Conservation (phyloP, 1,284 basidiomycete genomes). For the Puccinia horiana region DNA sequence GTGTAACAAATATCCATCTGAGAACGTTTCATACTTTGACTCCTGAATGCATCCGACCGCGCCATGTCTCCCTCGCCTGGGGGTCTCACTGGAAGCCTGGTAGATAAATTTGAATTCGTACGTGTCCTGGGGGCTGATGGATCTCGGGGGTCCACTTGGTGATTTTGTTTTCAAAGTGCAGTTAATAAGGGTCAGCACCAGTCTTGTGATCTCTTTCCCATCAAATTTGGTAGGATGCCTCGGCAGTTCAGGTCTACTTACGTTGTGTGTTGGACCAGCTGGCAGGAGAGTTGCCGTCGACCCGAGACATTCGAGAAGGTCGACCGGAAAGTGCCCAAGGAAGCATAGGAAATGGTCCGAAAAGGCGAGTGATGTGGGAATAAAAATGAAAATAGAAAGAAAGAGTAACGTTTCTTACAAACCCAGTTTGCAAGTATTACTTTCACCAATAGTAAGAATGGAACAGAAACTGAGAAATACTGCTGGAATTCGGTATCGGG, state of each 20-base stretch:
- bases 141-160: neutral
- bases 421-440: constrained; percentile 12
- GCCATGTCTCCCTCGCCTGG: neutral
- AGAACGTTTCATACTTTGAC: neutral
- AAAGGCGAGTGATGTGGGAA: neutral
- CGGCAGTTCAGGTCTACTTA: neutral
- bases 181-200: neutral
- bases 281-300: neutral
- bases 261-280: neutral
- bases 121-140: neutral
- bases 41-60: neutral
- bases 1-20: constrained; percentile 12
- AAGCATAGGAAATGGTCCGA: neutral
- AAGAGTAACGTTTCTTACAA: neutral
- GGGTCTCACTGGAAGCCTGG: neutral
- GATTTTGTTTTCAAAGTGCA: neutral
- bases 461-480: neutral
- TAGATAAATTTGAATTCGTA: neutral
- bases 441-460: neutral
- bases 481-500: neutral
- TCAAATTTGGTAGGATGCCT: neutral
- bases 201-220: neutral
- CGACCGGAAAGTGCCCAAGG: constrained; percentile 1
- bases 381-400: neutral
- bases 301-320: neutral